Base-by-base conservation (phyloP, 805 yeast genomes). In the Yarrowia divulgata region DNA sequence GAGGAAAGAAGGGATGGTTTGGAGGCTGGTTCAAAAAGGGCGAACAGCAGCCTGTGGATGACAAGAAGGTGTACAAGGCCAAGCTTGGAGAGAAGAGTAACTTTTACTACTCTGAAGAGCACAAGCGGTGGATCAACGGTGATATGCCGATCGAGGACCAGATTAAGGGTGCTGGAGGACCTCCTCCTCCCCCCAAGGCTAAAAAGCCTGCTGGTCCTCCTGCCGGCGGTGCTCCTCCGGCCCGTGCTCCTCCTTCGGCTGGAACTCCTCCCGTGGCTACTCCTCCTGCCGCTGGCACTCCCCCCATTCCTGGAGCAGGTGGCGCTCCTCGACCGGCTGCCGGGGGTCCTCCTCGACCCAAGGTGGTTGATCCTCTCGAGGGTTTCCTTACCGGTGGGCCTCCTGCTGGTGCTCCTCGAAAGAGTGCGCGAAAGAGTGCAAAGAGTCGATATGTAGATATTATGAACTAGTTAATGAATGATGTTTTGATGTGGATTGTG, bases 91-190 rank as follows among this genome's bases (percentile, higher is more conserved):
- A 90, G 69, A 84, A 87, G 70, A 89, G 83, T 75, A 81, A 85
- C 18, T 89, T 95, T 76, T 85, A 86, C 74, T 95, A 87, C 77
- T 97, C 93, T 79, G 94, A 91, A 74, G 87, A 90, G 70, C 84
- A 90, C 75, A 88, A 89, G 76, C 85, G 97, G 74, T 95, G 98
- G 97, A 86, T 95, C 67, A 88, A 91, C 75, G 86, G 85, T 69
- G 85, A 87, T 71, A 87, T 74, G 13, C 79, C 79, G 7, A 72
- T 71, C 58, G 77, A 75, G 29, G 73, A 71, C 29, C 70, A 68
- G 45, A 79, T 83, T 66, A 81, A 80, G 60, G 79, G 82, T 7
- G 78, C 85, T 0, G 83, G 86, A 3, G 87, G 89, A 1, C 89
- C 94, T 2, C 94, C 97, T 5, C 95, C 96, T 4, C 86, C 88